Percentiles rank a stretch among this genome's conserved stretches.
These are phyloP conservation scores for Yamadazyma trypodendri DNA, from an alignment of 1,139 yeast species.

Conservation along the genomic window DNA sequence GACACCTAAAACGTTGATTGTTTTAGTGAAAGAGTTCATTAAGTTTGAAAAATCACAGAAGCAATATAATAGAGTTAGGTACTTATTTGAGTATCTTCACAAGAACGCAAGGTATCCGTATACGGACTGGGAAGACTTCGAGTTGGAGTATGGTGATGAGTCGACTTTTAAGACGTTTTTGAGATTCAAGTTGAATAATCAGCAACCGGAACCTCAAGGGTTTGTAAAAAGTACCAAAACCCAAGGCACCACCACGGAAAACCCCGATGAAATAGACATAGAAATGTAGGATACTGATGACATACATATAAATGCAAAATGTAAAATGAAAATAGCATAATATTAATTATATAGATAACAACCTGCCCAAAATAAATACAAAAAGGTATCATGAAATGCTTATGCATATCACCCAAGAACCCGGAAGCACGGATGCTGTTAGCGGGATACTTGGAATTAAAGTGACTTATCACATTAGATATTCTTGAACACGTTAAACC, in stretches of 20 bases:
- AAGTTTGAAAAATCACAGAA: constrained; percentile 47
- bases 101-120: constrained; percentile 8
- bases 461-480: too few relatives aligned
- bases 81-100: constrained; percentile 45
- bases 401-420: neutral
- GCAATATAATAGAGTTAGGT: constrained; percentile 61
- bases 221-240: constrained; percentile 47
- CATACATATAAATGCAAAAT: too few relatives aligned
- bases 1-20: constrained; percentile 25
- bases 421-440: too few relatives aligned
- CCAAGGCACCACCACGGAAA: constrained; percentile 20
- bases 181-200: constrained; percentile 38
- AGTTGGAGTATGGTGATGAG: constrained; percentile 68
- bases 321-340: neutral
- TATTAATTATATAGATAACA: too few relatives aligned
- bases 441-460: too few relatives aligned
- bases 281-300: constrained; percentile 54
- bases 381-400: too few relatives aligned
- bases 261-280: constrained; percentile 69
- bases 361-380: too few relatives aligned
- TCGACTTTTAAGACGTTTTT: constrained; percentile 74
- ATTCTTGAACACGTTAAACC: constrained; percentile 30
- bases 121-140: constrained; percentile 69
- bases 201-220: constrained; percentile 39
- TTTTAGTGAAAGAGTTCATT: constrained; percentile 38